Conservation (phyloP, 345 rosid species). For the Melaleuca alternifolia region DNA sequence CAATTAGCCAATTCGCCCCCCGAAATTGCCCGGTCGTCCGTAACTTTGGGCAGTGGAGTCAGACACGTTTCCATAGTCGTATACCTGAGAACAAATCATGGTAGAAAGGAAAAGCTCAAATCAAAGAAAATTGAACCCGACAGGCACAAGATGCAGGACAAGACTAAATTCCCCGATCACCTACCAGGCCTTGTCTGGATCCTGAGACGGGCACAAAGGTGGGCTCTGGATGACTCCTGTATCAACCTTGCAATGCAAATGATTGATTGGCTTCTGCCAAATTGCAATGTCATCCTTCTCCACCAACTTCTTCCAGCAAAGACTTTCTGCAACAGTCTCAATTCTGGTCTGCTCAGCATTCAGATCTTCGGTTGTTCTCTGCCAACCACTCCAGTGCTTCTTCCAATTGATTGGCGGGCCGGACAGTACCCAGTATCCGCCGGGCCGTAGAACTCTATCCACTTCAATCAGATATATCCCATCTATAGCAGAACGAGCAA, state of each 20-base stretch:
- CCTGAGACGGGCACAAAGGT: constrained; percentile 25
- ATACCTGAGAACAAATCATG: constrained; percentile 25
- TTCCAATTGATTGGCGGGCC: constrained; percentile 69
- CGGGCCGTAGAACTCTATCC: constrained; percentile 58
- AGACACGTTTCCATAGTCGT: constrained; percentile 48
- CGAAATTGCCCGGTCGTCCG: constrained; percentile 16
- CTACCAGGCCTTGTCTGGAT: constrained; percentile 11
- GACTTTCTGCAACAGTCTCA: constrained; percentile 30
- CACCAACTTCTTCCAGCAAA: constrained; percentile 47
- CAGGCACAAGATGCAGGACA: background rate
- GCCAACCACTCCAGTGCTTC: constrained; percentile 42
- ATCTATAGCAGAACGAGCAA: constrained; percentile 10
- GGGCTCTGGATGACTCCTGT: constrained; percentile 18
- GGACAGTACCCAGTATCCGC: constrained; percentile 66
- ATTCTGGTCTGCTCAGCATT: constrained; percentile 34
- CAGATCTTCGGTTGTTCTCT: constrained; percentile 34
- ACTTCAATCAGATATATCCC: constrained; percentile 52
- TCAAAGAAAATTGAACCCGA: background rate
- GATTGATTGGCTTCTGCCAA: constrained; percentile 64
- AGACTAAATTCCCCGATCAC: background rate
- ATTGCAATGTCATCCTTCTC: constrained; percentile 50
- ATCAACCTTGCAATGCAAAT: constrained; percentile 29
- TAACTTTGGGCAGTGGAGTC: constrained; percentile 41
- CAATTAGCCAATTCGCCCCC: constrained; percentile 44
- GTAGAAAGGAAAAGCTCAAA: background rate